Base-by-base conservation (phyloP, 75 land plant species). In the Picea sitchensis region DNA sequence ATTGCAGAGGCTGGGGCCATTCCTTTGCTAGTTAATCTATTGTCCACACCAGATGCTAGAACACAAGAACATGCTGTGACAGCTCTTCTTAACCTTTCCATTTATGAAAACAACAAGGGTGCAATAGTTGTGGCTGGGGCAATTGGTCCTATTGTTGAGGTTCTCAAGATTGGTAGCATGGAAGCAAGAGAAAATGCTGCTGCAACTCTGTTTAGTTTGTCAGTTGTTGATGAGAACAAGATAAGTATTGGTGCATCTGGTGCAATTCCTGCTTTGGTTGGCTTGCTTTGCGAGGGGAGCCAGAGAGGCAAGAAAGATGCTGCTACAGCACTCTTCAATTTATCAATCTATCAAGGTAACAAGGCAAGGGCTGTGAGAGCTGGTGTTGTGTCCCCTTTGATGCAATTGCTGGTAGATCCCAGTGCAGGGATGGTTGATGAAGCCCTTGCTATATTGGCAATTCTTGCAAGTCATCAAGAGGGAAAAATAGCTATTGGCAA, bases 101-200 rank as follows among this genome's bases (percentile, higher is more conserved):
- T 96, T 11, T 91, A 87, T 81, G 99, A 94, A 34, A 83, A 85
- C 65, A 96, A 96, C 87, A 96, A 94, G 79, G 88, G 88, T 11
- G 47, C 61, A 13, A 96, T 96, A 58, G 84, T 96, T 12, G 73
- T 77, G n/a, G 79, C 90, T 38, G 92, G 93, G 20, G 96, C 96
- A 54, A 90, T 94, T 12, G 83, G 89, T 44, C 95, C 93, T 54
- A 96, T 96, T 56, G 94, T 96, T 21, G 92, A 96, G 60, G 99
- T 96, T 31, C 81, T 96, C 17, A 88, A 83, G 74, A 80, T 47
- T 47, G 97, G 99, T 9, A 94, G 93, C 78, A 96, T 92, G 90
- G 99, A 96, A 82, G 93, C 99, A 1, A 73, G 99, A 63, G 99
- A 94, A 82, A 96, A 96, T 88, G 99, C 99, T 44, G 98, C 97